Evolutionary conservation across 2,329 filamentous ascomycete species (phyloP), one percentile per base, ranked within the genome.

Genomic region (Calonectria multiphialidica): DNA sequence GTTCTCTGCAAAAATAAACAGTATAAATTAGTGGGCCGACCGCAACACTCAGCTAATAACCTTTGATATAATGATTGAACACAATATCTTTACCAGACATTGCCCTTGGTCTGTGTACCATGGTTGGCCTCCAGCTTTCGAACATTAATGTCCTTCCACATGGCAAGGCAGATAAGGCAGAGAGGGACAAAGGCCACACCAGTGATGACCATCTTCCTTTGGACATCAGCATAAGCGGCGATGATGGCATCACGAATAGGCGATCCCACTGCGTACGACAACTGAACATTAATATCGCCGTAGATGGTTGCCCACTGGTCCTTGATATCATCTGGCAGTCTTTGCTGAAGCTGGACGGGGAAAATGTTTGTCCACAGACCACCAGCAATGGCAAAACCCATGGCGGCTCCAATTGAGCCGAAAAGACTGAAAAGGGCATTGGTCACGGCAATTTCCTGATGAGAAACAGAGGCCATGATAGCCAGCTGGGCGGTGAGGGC

Each of bases 201-300:
- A 1, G 82, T 81, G 23, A 83, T 81, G 25, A 89, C 79, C 86
- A 90, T 87, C 44, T 83, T 80, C 61, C 83, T 83, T 82, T 89
- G 87, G 0, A 87, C 86, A 72, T 88, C 86, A 4, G 83, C 86
- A 72, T 93, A 93, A 0, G 91, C 88, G 12, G 84, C 78, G 76
- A 92, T 88, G 78, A 93, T 91, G 0, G 86, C 91, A n/a, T 84
- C 72, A 3, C 90, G 80, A 15, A 83, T 83, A 0, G 84, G 81
- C 10, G 77, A 85, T 2, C 88, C 89, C 15, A 85, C 77, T 0
- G 84, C 82, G 76, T 90, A 90, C 57, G 81, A 83, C 2, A 90
- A 81, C 74, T 93, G 91, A 18, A 84, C 84, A 2, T 80, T 82
- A 47, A 93, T 78, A 75, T 88, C 86, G 5, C 86, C 86, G 70